Base-by-base conservation (phyloP, 345 rosid species). In the Reutealis trisperma region DNA sequence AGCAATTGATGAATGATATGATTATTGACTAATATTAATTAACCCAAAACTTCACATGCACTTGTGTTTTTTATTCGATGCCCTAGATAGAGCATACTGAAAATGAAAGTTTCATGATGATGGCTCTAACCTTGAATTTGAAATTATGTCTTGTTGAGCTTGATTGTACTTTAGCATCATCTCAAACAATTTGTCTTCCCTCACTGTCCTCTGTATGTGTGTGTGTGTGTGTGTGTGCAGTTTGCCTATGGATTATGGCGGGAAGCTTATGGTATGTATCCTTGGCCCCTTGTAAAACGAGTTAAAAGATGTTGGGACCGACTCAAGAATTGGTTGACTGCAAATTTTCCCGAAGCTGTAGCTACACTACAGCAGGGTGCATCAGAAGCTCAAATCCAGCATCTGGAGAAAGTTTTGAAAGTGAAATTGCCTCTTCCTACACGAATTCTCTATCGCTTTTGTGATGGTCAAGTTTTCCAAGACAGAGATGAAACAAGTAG, bases 381-480 rank as follows among this genome's bases (percentile, higher is more conserved):
- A 19, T 83, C 95, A 3, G 99, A 96, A 83, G 89, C 80, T 32
- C 85, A 89, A 34, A 84, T 96, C 75, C 67, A 82, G 19, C 84
- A 84, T 63, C 24, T 88, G 3, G 93, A 96, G 86, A 72, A 52
- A 15, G 27, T 44, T 60, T 86, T 93, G 67, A 81, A 83, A 67
- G 91, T 92, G 37, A 91, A 87, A 63, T 79, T 96, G 78, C 99
- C 99, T 62, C 80, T 91, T 54, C 86, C 98, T 3, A 91, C 95
- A 0, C 88, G 95, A 74, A 75, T 96, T 63, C 91, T 96, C 34
- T 96, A 93, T 71, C 92, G 98, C 18, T 90, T 96, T 74, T 86
- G 86, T 37, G 91, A 92, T 73, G 99, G 98, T 73, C 98, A 96
- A 83, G 92, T 87, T 49, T 69, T 68, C 32, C 14, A 8, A 6